Conservation (phyloP, 2,329 filamentous ascomycete genomes). For the Nothophaeocryptopus gaeumannii region DNA sequence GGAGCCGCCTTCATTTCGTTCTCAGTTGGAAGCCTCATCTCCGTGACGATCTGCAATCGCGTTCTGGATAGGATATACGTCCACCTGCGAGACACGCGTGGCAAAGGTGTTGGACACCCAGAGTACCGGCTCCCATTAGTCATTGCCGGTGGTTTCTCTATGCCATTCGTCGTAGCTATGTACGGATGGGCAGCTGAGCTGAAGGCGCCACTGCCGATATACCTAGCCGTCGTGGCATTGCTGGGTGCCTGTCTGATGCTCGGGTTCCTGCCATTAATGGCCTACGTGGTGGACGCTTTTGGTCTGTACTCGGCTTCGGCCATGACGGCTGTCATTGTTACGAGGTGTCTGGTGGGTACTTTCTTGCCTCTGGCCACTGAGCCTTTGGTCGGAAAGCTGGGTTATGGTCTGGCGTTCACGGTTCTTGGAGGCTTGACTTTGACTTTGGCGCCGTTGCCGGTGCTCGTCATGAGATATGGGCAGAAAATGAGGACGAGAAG, state of each 20-base stretch:
- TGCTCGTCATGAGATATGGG: conserved; percentile 29
- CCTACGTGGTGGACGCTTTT: conserved; percentile 48
- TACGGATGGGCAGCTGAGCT: conserved; percentile 58
- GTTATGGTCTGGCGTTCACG: conserved; percentile 42
- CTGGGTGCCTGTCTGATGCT: conserved; percentile 50
- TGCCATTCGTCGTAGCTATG: conserved; percentile 54
- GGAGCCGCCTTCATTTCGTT: conserved; percentile 57
- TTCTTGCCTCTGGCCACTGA: conserved; percentile 46
- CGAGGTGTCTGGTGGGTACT: conserved; percentile 44
- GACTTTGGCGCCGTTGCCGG: conserved; percentile 28
- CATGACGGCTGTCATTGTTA: conserved; percentile 44
- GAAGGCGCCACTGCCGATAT: conserved; percentile 53
- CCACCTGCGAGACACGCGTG: conserved; percentile 26
- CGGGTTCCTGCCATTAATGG: conserved; percentile 43
- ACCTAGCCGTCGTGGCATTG: conserved; percentile 53
- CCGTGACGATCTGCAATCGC: conserved; percentile 37
- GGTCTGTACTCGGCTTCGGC: conserved; percentile 47
- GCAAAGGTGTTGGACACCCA: conserved; percentile 40
- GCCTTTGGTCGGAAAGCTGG: conserved; percentile 40
- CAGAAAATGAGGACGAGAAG: conserved; percentile 27
- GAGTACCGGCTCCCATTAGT: conserved; percentile 64
- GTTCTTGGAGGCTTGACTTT: conserved; percentile 24
- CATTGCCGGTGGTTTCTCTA: conserved; percentile 51
- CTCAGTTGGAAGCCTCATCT: conserved; percentile 46
- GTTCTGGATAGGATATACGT: conserved; percentile 40